Evolutionary conservation across 2,329 filamentous ascomycete genomes (phyloP).

Genomic region (Trichoderma simmonsii): DNA sequence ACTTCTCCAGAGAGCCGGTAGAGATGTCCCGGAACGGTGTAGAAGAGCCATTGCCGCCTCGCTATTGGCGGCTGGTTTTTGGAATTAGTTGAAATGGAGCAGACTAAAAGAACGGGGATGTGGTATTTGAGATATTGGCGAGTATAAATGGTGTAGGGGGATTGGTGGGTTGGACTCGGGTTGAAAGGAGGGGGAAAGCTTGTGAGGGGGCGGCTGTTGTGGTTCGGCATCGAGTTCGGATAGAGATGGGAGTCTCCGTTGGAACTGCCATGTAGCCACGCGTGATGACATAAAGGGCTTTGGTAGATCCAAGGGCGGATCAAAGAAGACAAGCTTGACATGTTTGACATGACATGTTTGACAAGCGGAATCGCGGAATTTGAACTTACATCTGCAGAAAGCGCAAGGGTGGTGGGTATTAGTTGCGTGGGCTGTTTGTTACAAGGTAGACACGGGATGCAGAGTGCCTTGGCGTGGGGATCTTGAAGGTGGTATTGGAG

Average conservation of each 20-base stretch:
- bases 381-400: background rate
- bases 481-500: background rate
- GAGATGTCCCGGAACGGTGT: slow-evolving; percentile 26
- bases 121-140: background rate
- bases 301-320: background rate
- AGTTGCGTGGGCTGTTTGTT: background rate
- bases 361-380: background rate
- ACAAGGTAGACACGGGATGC: background rate
- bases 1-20: slow-evolving; percentile 25
- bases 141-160: background rate
- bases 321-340: background rate
- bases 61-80: background rate
- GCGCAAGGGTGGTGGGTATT: background rate
- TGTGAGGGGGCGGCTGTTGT: background rate
- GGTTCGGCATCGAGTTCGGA: slow-evolving; percentile 2
- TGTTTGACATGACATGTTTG: background rate
- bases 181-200: background rate
- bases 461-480: background rate
- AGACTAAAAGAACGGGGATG: background rate
- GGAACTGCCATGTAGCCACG: background rate
- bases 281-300: background rate
- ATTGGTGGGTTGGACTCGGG: background rate
- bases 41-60: slow-evolving; percentile 28
- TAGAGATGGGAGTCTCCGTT: background rate
- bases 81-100: background rate